Conservation (phyloP, 495 filamentous ascomycete genomes). For the Letharia columbiana region DNA sequence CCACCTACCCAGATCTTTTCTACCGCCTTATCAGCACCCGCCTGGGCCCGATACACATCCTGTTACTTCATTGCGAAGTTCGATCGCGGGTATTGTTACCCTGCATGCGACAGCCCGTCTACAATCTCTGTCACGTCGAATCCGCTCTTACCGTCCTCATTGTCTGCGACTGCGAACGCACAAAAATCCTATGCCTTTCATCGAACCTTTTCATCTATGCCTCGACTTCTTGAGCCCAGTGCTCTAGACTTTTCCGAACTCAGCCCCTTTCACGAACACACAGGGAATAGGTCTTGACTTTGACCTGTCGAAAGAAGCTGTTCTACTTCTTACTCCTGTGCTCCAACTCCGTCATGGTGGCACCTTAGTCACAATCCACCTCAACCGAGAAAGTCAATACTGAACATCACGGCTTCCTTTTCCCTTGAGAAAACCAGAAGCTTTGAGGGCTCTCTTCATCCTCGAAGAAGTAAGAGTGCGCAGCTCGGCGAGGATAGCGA, state of each 20-base stretch:
- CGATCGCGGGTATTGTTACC: conserved; percentile 5
- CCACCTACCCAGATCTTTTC: conserved; percentile 13
- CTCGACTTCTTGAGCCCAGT: neutral
- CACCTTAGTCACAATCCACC: neutral
- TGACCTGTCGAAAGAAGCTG: neutral
- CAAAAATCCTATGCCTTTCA: neutral
- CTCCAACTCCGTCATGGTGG: neutral
- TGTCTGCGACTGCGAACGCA: neutral
- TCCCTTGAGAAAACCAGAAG: too few relatives aligned
- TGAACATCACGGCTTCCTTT: neutral
- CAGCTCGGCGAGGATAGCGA: neutral
- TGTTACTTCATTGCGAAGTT: conserved; percentile 6
- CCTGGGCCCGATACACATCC: conserved; percentile 9
- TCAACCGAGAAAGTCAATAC: neutral
- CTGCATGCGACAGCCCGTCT: conserved; percentile 6
- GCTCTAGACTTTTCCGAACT: neutral
- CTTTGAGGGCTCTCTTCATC: neutral
- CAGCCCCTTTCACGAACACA: neutral
- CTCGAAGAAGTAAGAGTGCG: neutral
- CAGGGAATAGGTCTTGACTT: neutral
- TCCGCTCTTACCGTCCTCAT: neutral
- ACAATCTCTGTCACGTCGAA: neutral
- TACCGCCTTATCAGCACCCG: conserved; percentile 8
- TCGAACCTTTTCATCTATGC: neutral
- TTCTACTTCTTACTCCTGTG: neutral